Percentiles rank a stretch among this genome's conserved stretches.
phyloP scores from a whole-genome alignment of 768 basidiomycete genomes.

The Ramaria rubella region DNA sequence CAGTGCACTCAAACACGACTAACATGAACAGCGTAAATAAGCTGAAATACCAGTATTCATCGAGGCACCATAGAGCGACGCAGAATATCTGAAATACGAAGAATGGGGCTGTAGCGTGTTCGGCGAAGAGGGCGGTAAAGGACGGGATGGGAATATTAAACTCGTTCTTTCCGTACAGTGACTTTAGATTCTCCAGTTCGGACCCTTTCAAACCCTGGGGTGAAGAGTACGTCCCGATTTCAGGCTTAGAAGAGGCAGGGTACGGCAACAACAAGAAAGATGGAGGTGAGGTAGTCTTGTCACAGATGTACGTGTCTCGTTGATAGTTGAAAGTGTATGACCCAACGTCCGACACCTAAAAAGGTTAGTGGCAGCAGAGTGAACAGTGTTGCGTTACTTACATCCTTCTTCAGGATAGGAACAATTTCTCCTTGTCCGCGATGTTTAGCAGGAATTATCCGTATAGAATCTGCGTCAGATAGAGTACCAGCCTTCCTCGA shows the following conservation, averaged over 20 bases:
- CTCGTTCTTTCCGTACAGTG: conserved; percentile 86
- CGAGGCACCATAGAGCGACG: conserved; percentile 93
- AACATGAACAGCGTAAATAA: conserved; percentile 99
- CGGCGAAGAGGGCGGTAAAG: conserved; percentile 84
- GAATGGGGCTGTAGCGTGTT: conserved; percentile 98
- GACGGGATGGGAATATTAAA: conserved; percentile 97
- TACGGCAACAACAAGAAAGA: conserved; percentile 82
- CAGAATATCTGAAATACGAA: conserved; percentile 99
- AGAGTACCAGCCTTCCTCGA: conserved; percentile 48
- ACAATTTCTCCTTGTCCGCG: conserved; percentile 91
- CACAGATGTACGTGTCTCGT: conserved; percentile 82
- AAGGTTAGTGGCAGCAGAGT: conserved; percentile 20
- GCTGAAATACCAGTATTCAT: conserved; percentile 99
- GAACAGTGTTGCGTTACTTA: conserved; percentile 16
- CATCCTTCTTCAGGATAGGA: conserved; percentile 51
- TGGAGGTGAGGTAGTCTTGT: conserved; percentile 41
- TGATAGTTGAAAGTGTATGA: conserved; percentile 92
- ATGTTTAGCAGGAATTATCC: conserved; percentile 72
- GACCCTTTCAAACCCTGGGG: conserved; percentile 48
- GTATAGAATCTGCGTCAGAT: conserved; percentile 71
- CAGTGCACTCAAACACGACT: conserved; percentile 96
- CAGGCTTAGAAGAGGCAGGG: conserved; percentile 67
- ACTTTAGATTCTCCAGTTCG: conserved; percentile 44
- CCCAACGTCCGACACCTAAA: conserved; percentile 37
- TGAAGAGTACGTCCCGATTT: conserved; percentile 56